Conservation (phyloP, 2,329 filamentous ascomycete genomes). For the Beauveria scarabaeidicola region DNA sequence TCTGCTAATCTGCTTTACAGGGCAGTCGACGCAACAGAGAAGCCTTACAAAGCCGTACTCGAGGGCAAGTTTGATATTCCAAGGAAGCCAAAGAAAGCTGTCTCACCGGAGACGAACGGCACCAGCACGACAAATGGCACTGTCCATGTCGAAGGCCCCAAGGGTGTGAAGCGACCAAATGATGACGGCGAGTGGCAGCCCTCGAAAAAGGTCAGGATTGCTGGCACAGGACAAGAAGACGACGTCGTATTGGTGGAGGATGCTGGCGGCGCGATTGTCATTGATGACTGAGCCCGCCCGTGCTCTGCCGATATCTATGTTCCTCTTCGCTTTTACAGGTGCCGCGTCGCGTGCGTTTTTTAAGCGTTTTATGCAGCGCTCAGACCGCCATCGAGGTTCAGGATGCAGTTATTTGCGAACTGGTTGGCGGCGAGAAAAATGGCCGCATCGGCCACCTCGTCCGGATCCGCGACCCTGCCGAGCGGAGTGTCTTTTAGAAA, state of each 20-base stretch:
- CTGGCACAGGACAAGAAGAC: constrained; percentile 22
- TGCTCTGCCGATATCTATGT: neutral
- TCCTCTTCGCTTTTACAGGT: neutral
- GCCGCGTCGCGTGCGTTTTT: neutral
- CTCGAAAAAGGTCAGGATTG: constrained; percentile 42
- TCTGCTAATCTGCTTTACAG: constrained; percentile 28
- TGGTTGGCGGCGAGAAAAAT: constrained; percentile 67
- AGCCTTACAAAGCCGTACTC: constrained; percentile 44
- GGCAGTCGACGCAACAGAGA: constrained; percentile 35
- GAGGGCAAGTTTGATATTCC: constrained; percentile 41
- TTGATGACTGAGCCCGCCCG: constrained; percentile 47
- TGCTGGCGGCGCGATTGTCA: constrained; percentile 55
- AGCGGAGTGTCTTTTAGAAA: constrained; percentile 49
- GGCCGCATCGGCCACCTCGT: constrained; percentile 76
- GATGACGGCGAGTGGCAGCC: constrained; percentile 34
- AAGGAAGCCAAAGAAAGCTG: constrained; percentile 39
- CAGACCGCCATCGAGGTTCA: constrained; percentile 79
- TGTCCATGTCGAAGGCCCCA: constrained; percentile 21
- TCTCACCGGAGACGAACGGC: constrained; percentile 30
- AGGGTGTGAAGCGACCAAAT: constrained; percentile 38
- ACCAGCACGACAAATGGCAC: constrained; percentile 33
- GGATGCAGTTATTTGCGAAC: constrained; percentile 79
- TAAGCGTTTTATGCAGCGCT: constrained; percentile 48
- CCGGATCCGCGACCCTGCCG: constrained; percentile 55
- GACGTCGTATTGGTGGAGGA: constrained; percentile 44